Evolutionary conservation across 495 filamentous ascomycete genomes (phyloP).

Genomic region (Terfezia boudieri): DNA sequence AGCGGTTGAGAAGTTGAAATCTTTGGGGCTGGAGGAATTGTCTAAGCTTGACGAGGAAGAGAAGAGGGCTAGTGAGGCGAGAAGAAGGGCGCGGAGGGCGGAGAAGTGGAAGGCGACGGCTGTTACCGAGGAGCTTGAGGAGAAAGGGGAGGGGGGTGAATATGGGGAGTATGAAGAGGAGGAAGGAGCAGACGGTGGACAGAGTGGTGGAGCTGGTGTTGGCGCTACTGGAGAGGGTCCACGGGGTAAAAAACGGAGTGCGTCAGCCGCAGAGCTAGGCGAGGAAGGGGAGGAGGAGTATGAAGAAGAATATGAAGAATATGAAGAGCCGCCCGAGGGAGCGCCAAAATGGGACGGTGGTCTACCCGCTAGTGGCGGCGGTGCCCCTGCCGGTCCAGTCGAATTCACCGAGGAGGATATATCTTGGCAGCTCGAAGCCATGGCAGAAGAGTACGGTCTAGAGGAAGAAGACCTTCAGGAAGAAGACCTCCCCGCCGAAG

Average conservation of each 20-base stretch:
- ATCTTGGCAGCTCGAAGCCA: constrained; percentile 67
- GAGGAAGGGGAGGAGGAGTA: constrained; percentile 45
- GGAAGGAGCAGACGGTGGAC: constrained; percentile 16
- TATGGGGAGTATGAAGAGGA: constrained; percentile 29
- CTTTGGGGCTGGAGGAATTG: constrained; percentile 38
- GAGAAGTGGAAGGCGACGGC: constrained; percentile 28
- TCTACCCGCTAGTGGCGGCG: neutral
- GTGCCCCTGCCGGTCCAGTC: constrained; percentile 31
- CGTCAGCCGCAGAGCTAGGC: constrained; percentile 17
- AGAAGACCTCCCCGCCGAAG: constrained; percentile 50
- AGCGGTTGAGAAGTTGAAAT: constrained; percentile 36
- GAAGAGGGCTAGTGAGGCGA: constrained; percentile 8
- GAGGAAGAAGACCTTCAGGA: constrained; percentile 40
- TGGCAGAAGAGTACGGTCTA: constrained; percentile 56
- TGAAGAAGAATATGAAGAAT: constrained; percentile 33
- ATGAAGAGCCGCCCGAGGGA: constrained; percentile 12
- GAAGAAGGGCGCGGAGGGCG: constrained; percentile 15
- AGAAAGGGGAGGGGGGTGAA: constrained; percentile 14
- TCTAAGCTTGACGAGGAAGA: constrained; percentile 26
- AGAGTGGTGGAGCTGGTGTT: constrained; percentile 3
- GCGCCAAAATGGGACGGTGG: neutral
- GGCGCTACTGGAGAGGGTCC: neutral
- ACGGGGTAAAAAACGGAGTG: too few species aligned
- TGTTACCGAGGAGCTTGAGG: constrained; percentile 9
- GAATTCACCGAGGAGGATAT: constrained; percentile 95